A percentile compares a stretch with the other conserved stretches of the same genome.
Evolutionary conservation across 768 basidiomycete species (phyloP).

Genomic region (Termitomyces sp.): DNA sequence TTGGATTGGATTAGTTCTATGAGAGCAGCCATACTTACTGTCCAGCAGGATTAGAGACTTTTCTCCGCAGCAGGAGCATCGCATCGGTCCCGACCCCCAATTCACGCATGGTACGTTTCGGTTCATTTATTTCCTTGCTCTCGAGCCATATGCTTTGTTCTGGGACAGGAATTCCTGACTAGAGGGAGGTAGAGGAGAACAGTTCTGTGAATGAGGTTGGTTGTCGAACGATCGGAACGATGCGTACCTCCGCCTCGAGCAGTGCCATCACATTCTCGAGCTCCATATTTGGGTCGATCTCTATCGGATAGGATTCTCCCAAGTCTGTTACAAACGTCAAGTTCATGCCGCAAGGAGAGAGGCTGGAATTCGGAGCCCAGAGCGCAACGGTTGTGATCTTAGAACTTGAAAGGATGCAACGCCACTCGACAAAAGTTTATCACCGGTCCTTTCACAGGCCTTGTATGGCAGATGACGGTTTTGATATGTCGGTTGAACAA

Average conservation of each 20-base stretch:
- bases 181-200: background rate
- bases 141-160: constrained; percentile 74
- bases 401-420: background rate
- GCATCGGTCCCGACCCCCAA: constrained; percentile 55
- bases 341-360: constrained; percentile 40
- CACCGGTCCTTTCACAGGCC: constrained; percentile 7
- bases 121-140: constrained; percentile 58
- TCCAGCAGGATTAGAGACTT: constrained; percentile 38
- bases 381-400: background rate
- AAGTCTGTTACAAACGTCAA: constrained; percentile 68
- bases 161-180: constrained; percentile 69
- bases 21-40: constrained; percentile 24
- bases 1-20: background rate
- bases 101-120: constrained; percentile 62
- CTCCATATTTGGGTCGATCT: constrained; percentile 88
- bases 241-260: constrained; percentile 87
- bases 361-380: constrained; percentile 3
- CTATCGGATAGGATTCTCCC: constrained; percentile 61
- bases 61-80: constrained; percentile 64
- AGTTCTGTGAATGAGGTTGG: background rate
- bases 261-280: constrained; percentile 91
- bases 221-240: background rate
- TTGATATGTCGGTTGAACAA: background rate
- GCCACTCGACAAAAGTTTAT: background rate
- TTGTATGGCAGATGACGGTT: constrained; percentile 3